Percentiles rank a stretch among this genome's conserved stretches.
Evolutionary conservation across 2,329 filamentous ascomycete species (phyloP).

Genomic region (Cryphonectria naterciae): DNA sequence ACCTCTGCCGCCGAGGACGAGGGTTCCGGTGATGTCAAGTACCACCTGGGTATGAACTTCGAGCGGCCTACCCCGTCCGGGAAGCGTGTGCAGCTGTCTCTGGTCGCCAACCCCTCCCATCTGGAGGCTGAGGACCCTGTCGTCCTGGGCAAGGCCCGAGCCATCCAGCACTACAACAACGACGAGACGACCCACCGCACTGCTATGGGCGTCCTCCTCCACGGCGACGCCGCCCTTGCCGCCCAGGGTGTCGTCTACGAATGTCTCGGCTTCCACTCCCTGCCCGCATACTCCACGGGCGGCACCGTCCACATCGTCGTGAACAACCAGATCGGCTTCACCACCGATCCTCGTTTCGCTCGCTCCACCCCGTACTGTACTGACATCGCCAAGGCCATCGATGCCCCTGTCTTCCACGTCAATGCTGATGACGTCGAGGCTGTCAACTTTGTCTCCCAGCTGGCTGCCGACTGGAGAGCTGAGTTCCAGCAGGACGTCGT

Average conservation of each 20-base stretch:
- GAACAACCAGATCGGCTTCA: slow-evolving; percentile 99
- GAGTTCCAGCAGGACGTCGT: slow-evolving; percentile 99
- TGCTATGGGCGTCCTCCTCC: slow-evolving; percentile 93
- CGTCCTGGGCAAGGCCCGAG: slow-evolving; percentile 94
- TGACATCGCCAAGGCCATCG: slow-evolving; percentile 98
- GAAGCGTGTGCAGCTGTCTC: slow-evolving; percentile 97
- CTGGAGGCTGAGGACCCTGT: slow-evolving; percentile 98
- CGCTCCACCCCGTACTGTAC: slow-evolving; percentile 99
- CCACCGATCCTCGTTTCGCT: slow-evolving; percentile 94
- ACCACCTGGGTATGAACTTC: slow-evolving; percentile 99
- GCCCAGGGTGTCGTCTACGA: slow-evolving; percentile 98
- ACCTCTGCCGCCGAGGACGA: slow-evolving; percentile 87
- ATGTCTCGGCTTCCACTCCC: slow-evolving; percentile 94
- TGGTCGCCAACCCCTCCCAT: slow-evolving; percentile 98
- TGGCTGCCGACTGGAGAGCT: slow-evolving; percentile 96
- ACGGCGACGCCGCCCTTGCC: slow-evolving; percentile 96
- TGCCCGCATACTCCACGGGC: slow-evolving; percentile 95
- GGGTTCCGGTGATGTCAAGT: slow-evolving; percentile 98
- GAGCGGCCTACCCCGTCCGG: slow-evolving; percentile 97
- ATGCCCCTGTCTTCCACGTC: slow-evolving; percentile 98
- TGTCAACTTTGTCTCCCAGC: slow-evolving; percentile 96
- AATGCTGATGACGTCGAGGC: slow-evolving; percentile 98
- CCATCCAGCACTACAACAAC: slow-evolving; percentile 98
- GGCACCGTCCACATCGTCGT: slow-evolving; percentile 96
- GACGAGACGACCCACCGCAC: slow-evolving; percentile 87